Conservation (phyloP, 2,329 filamentous ascomycete genomes). For the Tolypocladium amazonense region DNA sequence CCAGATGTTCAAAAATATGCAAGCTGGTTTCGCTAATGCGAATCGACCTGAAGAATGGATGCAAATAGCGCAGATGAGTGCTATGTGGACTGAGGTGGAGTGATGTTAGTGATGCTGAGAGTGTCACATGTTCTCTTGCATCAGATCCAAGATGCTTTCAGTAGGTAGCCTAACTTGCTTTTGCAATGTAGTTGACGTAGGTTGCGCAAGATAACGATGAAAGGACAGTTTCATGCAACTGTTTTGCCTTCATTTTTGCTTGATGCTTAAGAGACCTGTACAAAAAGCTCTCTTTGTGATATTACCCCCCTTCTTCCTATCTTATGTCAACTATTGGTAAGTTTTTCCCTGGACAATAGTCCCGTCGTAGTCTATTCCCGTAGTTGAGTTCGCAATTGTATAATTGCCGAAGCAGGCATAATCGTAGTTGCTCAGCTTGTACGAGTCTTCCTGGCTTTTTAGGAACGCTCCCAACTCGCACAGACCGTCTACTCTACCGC, state of each 20-base stretch:
- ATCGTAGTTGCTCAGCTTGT: conserved; percentile 31
- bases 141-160: background rate
- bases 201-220: no score
- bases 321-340: background rate
- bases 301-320: no score
- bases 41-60: conserved; percentile 15
- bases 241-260: no score
- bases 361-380: conserved; percentile 31
- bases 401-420: conserved; percentile 38
- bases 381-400: conserved; percentile 23
- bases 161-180: no score
- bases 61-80: conserved; percentile 13
- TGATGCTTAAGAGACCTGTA: no score
- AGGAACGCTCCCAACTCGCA: conserved; percentile 31
- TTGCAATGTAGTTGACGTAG: no score
- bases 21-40: conserved; percentile 16
- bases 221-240: no score
- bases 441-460: conserved; percentile 25
- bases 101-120: no score
- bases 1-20: conserved; percentile 21
- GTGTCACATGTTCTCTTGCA: background rate
- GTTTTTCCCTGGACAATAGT: conserved; percentile 14
- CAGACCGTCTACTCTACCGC: conserved; percentile 30
- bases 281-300: no score
- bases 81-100: conserved; percentile 21